Conservation (phyloP, 1,284 basidiomycete species). For the Sporisorium exsertum region DNA sequence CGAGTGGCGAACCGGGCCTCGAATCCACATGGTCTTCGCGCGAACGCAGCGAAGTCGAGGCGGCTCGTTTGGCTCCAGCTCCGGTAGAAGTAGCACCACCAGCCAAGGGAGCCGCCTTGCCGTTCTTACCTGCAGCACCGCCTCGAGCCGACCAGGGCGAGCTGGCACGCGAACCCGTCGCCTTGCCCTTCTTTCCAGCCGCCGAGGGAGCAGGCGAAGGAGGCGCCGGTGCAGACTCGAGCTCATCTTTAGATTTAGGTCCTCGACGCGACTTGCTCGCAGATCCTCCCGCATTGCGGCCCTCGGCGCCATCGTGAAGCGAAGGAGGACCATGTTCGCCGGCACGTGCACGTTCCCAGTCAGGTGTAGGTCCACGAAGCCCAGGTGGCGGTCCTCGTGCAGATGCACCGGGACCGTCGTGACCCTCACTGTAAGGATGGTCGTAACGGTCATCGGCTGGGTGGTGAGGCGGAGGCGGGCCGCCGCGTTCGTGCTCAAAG, state of each 20-base stretch:
- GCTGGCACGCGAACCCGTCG: conserved; percentile 43
- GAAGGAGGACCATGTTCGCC: conserved; percentile 26
- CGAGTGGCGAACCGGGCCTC: conserved; percentile 27
- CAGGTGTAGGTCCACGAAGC: conserved; percentile 40
- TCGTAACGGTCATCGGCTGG: conserved; percentile 34
- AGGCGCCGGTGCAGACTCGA: conserved; percentile 33
- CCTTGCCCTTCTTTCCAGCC: conserved; percentile 44
- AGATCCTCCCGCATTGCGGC: conserved; percentile 16
- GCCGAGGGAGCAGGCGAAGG: conserved; percentile 47
- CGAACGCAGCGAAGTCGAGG: conserved; percentile 24
- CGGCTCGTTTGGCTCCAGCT: conserved; percentile 25
- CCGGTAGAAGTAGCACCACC: neutral
- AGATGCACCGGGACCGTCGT: conserved; percentile 23
- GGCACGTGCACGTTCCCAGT: conserved; percentile 38
- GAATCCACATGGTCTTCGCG: conserved; percentile 29
- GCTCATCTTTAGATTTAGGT: conserved; percentile 44
- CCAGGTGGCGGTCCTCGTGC: conserved; percentile 23
- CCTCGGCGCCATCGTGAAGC: conserved; percentile 25
- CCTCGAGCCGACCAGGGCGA: conserved; percentile 47
- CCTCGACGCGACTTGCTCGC: conserved; percentile 39
- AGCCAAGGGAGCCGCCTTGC: conserved; percentile 10
- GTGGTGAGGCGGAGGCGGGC: conserved; percentile 21
- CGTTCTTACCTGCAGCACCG: conserved; percentile 27
- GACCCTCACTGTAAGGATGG: conserved; percentile 23
- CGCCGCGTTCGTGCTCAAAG: conserved; percentile 44